Conservation (phyloP, 345 rosid species). For the Bretschneidera sinensis region DNA sequence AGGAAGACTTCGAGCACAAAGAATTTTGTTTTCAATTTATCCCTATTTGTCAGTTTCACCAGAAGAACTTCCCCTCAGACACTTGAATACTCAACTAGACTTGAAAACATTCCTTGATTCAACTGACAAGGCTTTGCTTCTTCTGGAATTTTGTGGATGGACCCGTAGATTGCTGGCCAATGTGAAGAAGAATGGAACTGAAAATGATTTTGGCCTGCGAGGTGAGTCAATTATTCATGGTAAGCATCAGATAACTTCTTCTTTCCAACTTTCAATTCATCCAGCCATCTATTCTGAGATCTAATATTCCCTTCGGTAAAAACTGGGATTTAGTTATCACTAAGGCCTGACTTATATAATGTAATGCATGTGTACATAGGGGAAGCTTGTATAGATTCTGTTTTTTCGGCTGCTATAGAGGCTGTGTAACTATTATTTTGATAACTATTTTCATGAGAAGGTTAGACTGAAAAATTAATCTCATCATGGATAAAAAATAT, state of each 20-base stretch:
- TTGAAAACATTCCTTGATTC: constrained; percentile 59
- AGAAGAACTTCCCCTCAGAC: constrained; percentile 47
- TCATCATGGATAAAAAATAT: neutral
- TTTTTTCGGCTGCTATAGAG: too few relatives aligned
- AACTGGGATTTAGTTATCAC: neutral
- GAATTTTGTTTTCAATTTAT: constrained; percentile 45
- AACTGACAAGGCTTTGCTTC: constrained; percentile 67
- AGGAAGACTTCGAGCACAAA: constrained; percentile 62
- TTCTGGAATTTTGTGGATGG: constrained; percentile 89
- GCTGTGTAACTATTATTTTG: too few relatives aligned
- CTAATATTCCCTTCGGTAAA: neutral
- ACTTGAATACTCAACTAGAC: constrained; percentile 39
- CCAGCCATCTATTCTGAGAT: neutral
- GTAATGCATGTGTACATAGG: too few relatives aligned
- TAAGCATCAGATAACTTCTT: neutral
- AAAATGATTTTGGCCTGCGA: constrained; percentile 23
- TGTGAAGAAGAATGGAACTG: constrained; percentile 41
- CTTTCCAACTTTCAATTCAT: neutral
- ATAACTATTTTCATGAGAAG: too few relatives aligned
- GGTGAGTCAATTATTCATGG: constrained; percentile 32
- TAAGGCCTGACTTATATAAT: neutral
- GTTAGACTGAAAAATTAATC: too few relatives aligned
- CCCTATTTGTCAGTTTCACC: constrained; percentile 45
- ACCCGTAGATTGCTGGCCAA: constrained; percentile 37
- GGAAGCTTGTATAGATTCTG: too few relatives aligned